A percentile compares a stretch with the other conserved stretches of the same genome.
phyloP scores from a whole-genome alignment of 1,284 basidiomycete species.

The Dichomitus squalens region DNA sequence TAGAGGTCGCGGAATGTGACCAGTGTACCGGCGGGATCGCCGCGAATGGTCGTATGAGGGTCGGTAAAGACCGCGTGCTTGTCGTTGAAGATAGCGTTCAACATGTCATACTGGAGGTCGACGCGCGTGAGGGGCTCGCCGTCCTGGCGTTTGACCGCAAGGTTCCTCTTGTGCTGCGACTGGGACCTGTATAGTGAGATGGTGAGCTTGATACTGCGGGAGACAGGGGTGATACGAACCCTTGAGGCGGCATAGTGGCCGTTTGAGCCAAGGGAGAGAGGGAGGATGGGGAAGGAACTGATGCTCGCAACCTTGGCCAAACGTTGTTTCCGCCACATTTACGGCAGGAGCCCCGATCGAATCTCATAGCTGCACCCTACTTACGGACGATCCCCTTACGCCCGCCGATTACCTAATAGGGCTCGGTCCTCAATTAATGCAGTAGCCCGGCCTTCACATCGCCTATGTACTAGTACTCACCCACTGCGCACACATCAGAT shows the following conservation, averaged over 20 bases:
- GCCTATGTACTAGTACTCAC: no score
- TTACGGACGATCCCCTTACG: slow-evolving; percentile 22
- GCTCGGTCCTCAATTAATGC: not conserved
- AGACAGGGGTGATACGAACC: slow-evolving; percentile 9
- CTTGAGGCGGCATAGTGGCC: slow-evolving; percentile 21
- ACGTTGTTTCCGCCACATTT: slow-evolving; percentile 35
- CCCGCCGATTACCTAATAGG: slow-evolving; percentile 24
- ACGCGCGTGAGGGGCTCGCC: slow-evolving; percentile 77
- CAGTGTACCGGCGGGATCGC: slow-evolving; percentile 51
- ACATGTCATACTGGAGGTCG: slow-evolving; percentile 86
- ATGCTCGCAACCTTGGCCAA: slow-evolving; percentile 12
- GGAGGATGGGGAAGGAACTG: slow-evolving; percentile 9
- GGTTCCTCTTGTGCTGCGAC: slow-evolving; percentile 68
- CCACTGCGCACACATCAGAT: not conserved
- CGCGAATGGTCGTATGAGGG: slow-evolving; percentile 40
- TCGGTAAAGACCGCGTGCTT: slow-evolving; percentile 72
- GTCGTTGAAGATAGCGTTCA: slow-evolving; percentile 78
- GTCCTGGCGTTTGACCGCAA: slow-evolving; percentile 78
- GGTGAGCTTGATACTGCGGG: not conserved
- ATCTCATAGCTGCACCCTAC: slow-evolving; percentile 36
- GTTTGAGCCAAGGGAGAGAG: slow-evolving; percentile 10
- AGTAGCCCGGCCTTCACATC: not conserved
- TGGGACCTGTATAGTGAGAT: slow-evolving; percentile 40
- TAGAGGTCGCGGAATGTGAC: slow-evolving; percentile 86
- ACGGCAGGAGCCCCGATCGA: slow-evolving; percentile 30